phyloP scores from a whole-genome alignment of 2,329 filamentous ascomycete species.

The Colletotrichum liriopes region DNA sequence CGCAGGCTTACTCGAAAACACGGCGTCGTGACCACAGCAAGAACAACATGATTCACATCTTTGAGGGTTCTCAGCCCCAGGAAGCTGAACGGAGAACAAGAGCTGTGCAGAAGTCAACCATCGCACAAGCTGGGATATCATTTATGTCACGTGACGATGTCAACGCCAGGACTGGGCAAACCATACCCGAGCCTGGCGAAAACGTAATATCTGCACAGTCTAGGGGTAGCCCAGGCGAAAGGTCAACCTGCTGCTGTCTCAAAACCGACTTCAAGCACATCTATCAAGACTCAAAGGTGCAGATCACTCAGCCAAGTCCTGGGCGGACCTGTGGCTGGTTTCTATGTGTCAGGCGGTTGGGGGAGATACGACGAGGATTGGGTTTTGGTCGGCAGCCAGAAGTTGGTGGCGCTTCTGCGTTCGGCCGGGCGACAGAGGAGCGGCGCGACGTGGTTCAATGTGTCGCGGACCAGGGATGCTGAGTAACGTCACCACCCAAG shows the following conservation, averaged over 20 bases:
- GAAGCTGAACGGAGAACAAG: no score
- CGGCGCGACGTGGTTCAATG: slow-evolving; percentile 1
- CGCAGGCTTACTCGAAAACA: no score
- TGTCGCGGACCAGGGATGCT: background rate
- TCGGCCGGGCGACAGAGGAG: slow-evolving; percentile 11
- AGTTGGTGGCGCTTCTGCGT: slow-evolving; percentile 25
- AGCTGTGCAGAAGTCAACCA: background rate
- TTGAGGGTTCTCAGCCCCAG: no score
- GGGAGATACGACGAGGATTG: slow-evolving; percentile 1
- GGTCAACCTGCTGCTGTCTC: background rate
- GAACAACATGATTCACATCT: no score
- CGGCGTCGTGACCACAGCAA: no score
- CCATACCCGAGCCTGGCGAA: background rate
- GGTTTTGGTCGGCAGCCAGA: background rate
- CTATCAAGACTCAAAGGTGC: background rate
- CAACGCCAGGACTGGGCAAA: background rate
- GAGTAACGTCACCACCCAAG: background rate
- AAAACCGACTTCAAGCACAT: background rate
- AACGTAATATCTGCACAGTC: background rate
- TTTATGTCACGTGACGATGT: background rate
- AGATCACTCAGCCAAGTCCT: slow-evolving; percentile 6
- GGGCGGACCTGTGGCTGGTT: slow-evolving; percentile 7
- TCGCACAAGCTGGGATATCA: background rate
- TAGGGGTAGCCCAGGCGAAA: background rate
- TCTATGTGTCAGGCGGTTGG: slow-evolving; percentile 24